Evolutionary conservation across 768 basidiomycete genomes (phyloP), one percentile per base, ranked within the genome.

Genomic region (Lactifluus piperatus): DNA sequence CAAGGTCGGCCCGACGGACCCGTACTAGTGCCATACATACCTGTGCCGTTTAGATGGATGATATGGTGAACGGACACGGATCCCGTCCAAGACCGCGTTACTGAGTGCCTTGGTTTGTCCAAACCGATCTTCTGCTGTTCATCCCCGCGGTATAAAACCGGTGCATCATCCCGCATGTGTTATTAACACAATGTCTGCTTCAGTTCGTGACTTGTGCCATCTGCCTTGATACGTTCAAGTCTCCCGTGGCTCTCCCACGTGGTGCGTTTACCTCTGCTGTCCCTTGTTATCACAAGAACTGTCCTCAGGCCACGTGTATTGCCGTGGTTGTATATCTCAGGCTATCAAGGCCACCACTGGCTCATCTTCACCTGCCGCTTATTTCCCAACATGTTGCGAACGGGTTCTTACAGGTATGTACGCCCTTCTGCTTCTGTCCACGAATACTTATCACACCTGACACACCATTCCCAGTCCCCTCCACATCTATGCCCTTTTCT

Each of bases 241-340:
- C 30, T 13, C 64, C 64, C 11, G 52, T 57, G 20, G 54, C 64
- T 9, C 55, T 65, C 27, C 64, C 64, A 24, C 63, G 64, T n/a
- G 62, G 62, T 63, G 43, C 53, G 4, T 55, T 32, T 29, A 5
- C n/a, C 53, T n/a, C 6, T 41, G 20, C 26, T 2, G 29, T 47
- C 26, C n/a, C 29, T 10, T 20, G 0, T 22, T 2, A 11, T 24
- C n/a, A 11, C 27, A 2, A 22, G 32, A 8, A 16, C 13, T 41
- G 5, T 18, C 10, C 14, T 4, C n/a, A 58, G 56, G 62, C 0
- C 62, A 62, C 32, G 60, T 63, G 11, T 63, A 56, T 27, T 63
- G 62, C 34, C 51, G 50, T 39, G 41, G 20, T 16, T 63, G 62
- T 32, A 46, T 63, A 37, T 51, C 54, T 29, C 43, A 48, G 8